These are phyloP conservation scores for Straminergon stramineum DNA, from an alignment of 225 moss, liverwort and hornwort species.

Conservation along the genomic window DNA sequence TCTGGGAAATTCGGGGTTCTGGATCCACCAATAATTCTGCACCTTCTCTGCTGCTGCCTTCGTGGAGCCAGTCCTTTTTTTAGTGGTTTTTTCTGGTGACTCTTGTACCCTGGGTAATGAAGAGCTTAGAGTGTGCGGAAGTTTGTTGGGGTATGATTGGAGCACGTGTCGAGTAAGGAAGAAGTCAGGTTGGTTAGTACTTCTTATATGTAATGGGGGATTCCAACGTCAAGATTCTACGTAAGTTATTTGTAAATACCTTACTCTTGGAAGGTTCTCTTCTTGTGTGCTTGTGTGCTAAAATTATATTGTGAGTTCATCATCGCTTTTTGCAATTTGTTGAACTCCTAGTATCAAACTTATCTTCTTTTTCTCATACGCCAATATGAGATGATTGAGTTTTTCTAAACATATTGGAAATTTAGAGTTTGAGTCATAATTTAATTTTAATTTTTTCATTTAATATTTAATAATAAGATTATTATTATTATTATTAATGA, in stretches of 20 bases:
- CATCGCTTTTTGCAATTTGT: rapidly evolving
- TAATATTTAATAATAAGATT: neutral
- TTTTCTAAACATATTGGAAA: no score
- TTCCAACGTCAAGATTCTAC: neutral
- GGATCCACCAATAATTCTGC: neutral
- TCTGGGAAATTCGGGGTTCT: neutral
- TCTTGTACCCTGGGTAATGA: neutral
- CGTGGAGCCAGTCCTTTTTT: neutral
- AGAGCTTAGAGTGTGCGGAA: neutral
- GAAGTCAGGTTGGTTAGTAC: neutral
- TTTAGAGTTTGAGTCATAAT: no score
- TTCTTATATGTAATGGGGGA: neutral
- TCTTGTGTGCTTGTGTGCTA: no score
- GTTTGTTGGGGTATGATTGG: neutral
- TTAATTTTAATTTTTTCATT: neutral
- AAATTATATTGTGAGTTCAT: neutral
- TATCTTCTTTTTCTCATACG: neutral
- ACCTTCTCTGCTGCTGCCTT: neutral
- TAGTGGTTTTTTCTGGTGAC: neutral
- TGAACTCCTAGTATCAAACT: neutral
- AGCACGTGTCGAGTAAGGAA: neutral
- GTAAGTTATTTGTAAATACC: no score
- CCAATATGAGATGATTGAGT: neutral
- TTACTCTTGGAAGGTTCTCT: neutral
- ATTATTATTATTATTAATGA: no score